Evolutionary conservation across 345 rosid genomes (phyloP), one percentile per base, ranked within the genome.

Genomic region (Brassica incana): DNA sequence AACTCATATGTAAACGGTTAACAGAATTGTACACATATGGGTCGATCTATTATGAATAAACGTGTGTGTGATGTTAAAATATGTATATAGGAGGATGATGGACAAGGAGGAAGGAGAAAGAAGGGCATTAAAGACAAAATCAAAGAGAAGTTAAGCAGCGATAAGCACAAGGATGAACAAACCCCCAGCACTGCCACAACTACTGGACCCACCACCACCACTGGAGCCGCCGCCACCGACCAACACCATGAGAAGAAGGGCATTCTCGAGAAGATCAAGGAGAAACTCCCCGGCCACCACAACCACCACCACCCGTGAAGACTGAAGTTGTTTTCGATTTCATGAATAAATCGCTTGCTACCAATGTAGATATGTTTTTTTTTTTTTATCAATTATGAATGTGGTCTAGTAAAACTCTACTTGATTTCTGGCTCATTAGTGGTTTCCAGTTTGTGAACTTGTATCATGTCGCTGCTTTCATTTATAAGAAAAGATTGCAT

Each of bases 41-140:
- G 16, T 58, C 30, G 30, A 3, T 59, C 4, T 0, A 23, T 23
- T 23, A 4, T 10, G 0, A 10, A 7, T 60, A 25, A 60, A 60
- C 65, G 15, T 60, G 65, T 1, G 65, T 60, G 3, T 10, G 36
- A 11, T 61, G 35, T 61, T 61, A 3, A 60, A 20, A 60, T 59
- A 8, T 33, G 18, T 18, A 7, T 16, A 15, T 54, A 77, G 7
- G 91, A 87, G 86, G 97, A 90, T 38, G 96, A 88, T 73, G 97
- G 86, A 43, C 81, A 87, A 87, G 97, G 97, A 33, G 94, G 95
- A 56, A 84, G 94, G 62, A 87, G 91, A 84, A 92, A 92, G 89
- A 94, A 94, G 87, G 90, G 93, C n/a, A 72, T 88, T 56, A 87
- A 74, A 38, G 85, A 90, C 79, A 94, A 88, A 45, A 80, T 94